Base-by-base conservation (phyloP, 2,329 filamentous ascomycete species). In the Lasiodiplodia citricola region DNA sequence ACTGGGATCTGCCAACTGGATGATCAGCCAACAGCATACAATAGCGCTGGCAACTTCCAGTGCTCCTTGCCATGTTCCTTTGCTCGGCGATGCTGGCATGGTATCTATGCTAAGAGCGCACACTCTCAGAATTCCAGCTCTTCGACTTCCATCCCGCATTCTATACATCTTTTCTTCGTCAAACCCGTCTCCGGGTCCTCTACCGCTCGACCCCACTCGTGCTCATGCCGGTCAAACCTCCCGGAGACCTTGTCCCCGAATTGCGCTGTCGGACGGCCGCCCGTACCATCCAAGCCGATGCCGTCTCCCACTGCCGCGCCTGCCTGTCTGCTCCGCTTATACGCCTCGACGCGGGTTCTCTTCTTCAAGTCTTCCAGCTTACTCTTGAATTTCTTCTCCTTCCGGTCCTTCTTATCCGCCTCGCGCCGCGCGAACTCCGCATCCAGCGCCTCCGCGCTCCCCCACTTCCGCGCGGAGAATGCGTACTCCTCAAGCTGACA, bases 401-500 rank as follows among this genome's bases (percentile, higher is more conserved):
- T 97, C 65, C 93, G 86, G 58, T 86, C 87, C 82, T 97, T 97
- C 80, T 93, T 94, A 67, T 96, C 91, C 2, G 83, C 82, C 76
- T 94, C 90, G 21, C 95, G 87, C 71, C 88, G 88, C 79, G 92
- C 92, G 74, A 96, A 98, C 81, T 98, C 95, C 5, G 87, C 92
- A 77, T 98, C 96, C 4, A 98, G 82, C 0, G 90, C 92, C 76
- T 96, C 94, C 0, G 92, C 81, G 0, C 91, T 93, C 0, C 96
- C 96, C 96, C 96, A 99, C 82, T 97, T 97, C 72, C 88, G 89
- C 1, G 86, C 80, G 0, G 83, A 88, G 74, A 98, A 91, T 0
- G 95, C 96, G 77, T 97, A 97, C 68, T 94, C 93, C 77, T 99
- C 96, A 2, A 99, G 92, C 77, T 99, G 96, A 70, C 89, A 96